Evolutionary conservation across 768 basidiomycete genomes (phyloP).

Genomic region (Kwoniella europaea): DNA sequence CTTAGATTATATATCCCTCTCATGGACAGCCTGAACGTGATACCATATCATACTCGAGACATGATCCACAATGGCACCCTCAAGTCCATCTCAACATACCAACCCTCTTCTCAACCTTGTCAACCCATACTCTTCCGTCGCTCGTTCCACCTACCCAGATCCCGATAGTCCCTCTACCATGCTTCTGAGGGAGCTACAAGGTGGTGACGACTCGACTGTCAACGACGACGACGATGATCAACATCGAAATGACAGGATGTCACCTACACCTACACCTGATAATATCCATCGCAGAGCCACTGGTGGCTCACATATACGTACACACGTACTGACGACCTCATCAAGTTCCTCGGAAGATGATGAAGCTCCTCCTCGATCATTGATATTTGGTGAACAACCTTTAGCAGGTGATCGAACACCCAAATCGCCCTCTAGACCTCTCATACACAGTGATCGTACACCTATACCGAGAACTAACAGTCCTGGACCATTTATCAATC

Average conservation of each 20-base stretch:
- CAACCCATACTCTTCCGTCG: constrained; percentile 45
- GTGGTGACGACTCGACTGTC: constrained; percentile 22
- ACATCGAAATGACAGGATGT: constrained; percentile 18
- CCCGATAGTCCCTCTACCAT: constrained; percentile 50
- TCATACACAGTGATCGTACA: not conserved
- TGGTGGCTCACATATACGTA: not conserved
- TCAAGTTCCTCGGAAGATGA: constrained; percentile 36
- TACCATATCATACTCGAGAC: not conserved
- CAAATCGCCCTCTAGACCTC: constrained; percentile 9
- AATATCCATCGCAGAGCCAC: not conserved
- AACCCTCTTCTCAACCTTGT: constrained; percentile 35
- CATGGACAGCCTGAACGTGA: not conserved
- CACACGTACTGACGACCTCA: constrained; percentile 28
- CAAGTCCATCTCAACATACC: constrained; percentile 19
- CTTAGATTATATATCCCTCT: not conserved
- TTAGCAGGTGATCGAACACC: constrained; percentile 25
- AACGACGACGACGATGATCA: constrained; percentile 5
- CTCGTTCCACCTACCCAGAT: constrained; percentile 35
- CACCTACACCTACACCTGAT: constrained; percentile 34
- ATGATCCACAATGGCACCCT: constrained; percentile 23
- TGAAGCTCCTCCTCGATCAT: constrained; percentile 30
- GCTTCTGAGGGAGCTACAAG: constrained; percentile 48
- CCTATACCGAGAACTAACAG: constrained; percentile 15
- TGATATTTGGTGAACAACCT: constrained; percentile 36
- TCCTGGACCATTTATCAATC: constrained; percentile 30